These are phyloP conservation scores for Breynia disticha DNA, from an alignment of 441 rosid genomes.

Conservation along the genomic window DNA sequence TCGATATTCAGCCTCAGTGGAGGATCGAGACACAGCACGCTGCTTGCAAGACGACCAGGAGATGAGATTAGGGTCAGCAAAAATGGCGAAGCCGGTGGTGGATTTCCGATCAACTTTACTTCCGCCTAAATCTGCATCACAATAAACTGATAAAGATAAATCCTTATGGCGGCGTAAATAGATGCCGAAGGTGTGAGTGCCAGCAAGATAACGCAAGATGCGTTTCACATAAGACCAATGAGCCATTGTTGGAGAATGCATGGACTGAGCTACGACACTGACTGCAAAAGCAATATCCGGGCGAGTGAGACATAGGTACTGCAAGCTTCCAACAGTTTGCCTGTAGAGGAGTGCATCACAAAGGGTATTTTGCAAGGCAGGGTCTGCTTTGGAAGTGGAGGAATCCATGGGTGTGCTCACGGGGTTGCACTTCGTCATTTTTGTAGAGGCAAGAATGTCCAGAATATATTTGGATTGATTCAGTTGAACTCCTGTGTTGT, in stretches of 20 bases:
- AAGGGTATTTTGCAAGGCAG: neutral
- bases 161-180: neutral
- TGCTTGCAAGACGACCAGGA: neutral
- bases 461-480: neutral
- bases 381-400: neutral
- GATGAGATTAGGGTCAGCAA: neutral
- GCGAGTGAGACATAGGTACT: neutral
- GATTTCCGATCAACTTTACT: neutral
- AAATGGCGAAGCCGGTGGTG: neutral
- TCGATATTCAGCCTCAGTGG: neutral
- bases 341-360: neutral
- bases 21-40: neutral
- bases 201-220: neutral
- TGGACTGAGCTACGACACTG: neutral
- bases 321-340: neutral
- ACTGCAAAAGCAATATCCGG: neutral
- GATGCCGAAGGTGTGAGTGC: neutral
- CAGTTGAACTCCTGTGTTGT: neutral
- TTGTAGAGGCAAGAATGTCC: neutral
- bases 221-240: neutral
- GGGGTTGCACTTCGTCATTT: neutral
- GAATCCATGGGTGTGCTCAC: neutral
- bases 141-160: neutral
- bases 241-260: neutral
- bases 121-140: constrained; percentile 1